Base-by-base conservation (phyloP, 108 stramenopile species). In the Cyclotella cryptica region DNA sequence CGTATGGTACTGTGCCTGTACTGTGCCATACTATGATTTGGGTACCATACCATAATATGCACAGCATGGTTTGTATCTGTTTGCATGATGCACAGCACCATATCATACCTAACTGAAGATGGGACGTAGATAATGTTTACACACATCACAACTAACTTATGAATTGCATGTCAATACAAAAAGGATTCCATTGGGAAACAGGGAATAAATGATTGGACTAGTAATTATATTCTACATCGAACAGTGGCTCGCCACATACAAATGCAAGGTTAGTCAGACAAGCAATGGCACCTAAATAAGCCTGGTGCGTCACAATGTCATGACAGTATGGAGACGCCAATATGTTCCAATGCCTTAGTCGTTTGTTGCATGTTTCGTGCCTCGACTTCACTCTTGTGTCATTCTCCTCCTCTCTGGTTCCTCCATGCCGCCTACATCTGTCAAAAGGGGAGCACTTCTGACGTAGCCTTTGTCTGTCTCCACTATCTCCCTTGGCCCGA, bases 181-280 rank as follows among this genome's bases (percentile, higher is more conserved):
- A 35, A 35, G 35, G 35, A 35, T 35, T 35, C 35, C 2, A 35
- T 35, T 35, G 35, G 35, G 35, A 35, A 35, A 35, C 35, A 35
- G 35, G 35, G 35, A 35, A 35, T 35, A 35, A 35, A 35, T 35
- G 35, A 35, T 35, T 35, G 35, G 6, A 35, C 35, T 35, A 35
- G 35, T 35, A 2, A 35, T 35, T 35, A 35, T 35, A 35, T 35
- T 35, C 35, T 35, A 35, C 6, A 35, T 35, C 35, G 6, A 35
- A 35, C 6, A 35, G 35, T 35, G 35, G 35, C 35, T 35, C 35
- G 6, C 35, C 35, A 35, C 35, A 35, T 35, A 5, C 47, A 49
- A 49, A n/a, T n/a, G 47, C 47, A 49, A 49, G 47, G n/a, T 17
- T n/a, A 17, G 47, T 49, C 47, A 49, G n/a, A 49, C 47, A 49